Base-by-base conservation (phyloP, 2,329 filamentous ascomycete genomes). In the Karstenula rhodostoma region DNA sequence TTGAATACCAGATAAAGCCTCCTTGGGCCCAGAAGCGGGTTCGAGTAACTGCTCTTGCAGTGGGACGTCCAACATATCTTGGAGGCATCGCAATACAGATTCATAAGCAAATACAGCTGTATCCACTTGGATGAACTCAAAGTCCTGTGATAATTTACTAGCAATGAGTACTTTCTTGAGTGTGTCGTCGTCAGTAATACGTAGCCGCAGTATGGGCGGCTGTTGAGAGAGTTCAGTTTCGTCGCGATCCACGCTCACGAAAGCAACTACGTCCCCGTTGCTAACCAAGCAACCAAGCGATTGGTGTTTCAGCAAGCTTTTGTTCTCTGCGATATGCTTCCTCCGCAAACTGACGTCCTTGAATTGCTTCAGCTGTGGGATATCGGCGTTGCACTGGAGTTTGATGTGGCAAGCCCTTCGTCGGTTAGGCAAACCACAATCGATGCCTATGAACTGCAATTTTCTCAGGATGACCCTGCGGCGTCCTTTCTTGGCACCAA, bases 51-150 rank as follows among this genome's bases (percentile, higher is more conserved):
- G 78, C 1, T 85, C 72, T 3, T 84, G 78, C 0, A 93, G 77
- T 0, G 89, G 85, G 0, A 91, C 56, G 1, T 87, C 82, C 0
- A 71, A 77, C 25, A 87, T 86, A 0, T 79, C 74, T 69, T 90
- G 84, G 1, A 93, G 77, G 1, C 85, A 82, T 50, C 83, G 74
- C 4, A 93, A 72, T 1, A 93, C 82, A 0, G 90, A 90, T 56
- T 91, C 87, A 57, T 88, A 91, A 0, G 89, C 87, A 69, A 92
- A 93, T 0, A 89, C 82, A 0, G 89, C 81, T 0, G 89, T 89
- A 44, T 90, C 84, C 0, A 92, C 84, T 2, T 88, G 75, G 0
- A 89, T 72, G 47, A 92, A 88, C 4, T 78, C 67, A 13, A 85
- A 68, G 22, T 77, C 37, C 27, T 62, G 49, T 0, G 73, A 64